Evolutionary conservation across 2,329 filamentous ascomycete genomes (phyloP), one percentile per base, ranked within the genome.

Genomic region (Monascus ruber): DNA sequence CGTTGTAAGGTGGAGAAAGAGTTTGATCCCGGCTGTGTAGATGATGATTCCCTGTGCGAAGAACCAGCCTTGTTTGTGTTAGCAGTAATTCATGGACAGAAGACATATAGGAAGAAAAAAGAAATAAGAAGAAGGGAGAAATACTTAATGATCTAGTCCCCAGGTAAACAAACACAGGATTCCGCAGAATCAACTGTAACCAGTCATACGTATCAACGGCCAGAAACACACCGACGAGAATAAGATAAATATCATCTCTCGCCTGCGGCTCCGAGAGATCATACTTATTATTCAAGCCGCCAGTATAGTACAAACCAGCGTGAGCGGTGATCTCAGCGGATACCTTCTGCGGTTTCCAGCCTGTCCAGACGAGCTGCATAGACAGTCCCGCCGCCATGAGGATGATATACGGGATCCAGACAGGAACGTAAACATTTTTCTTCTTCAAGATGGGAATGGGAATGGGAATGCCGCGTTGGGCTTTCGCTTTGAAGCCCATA

Each of bases 291-390:
- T 66, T 66, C 32, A 69, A 45, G 9, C 54, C 49, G 5, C 56
- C 62, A 0, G 53, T 53, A 6, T 53, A 58, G 43, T 69, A 70
- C 17, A 66, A 41, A 11, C 60, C 60, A 0, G 65, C 65, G 47
- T 70, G 67, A 6, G 56, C 60, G 24, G 54, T 49, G 26, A 64
- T 47, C 46, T 70, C 67, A 5, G 51, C 49, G 33, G 61, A 52
- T 29, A 55, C 48, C 33, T 60, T 46, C 26, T 58, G 45, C 1
- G 64, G 60, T 10, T 56, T 51, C 41, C 59, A 64, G 4, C 62
- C 59, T n/a, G 55, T 58, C 55, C 66, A 70, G 27, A 68, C 37
- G 47, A 63, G 70, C 42, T 68, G 60, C 50, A 70, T 58, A 1
- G 57, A 41, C 4, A 60, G 47, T 1, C 67, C 67, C 0, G 53